Conservation (phyloP, 2,329 filamentous ascomycete genomes). For the Aspergillus sp. region DNA sequence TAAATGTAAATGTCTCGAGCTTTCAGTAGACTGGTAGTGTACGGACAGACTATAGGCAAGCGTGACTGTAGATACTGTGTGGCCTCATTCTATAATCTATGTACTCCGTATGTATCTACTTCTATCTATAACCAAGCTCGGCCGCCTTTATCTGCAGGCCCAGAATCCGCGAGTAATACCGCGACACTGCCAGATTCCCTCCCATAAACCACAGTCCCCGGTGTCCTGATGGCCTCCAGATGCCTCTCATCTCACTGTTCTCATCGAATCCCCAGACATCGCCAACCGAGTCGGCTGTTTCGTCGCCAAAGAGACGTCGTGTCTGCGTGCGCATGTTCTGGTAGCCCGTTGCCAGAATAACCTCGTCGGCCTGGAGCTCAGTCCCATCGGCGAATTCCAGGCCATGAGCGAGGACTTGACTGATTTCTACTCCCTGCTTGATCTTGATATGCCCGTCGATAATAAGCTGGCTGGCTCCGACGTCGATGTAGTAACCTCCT, state of each 20-base stretch:
- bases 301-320: constrained; percentile 62
- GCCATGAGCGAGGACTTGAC: constrained; percentile 50
- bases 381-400: constrained; percentile 57
- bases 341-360: constrained; percentile 60
- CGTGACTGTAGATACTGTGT: too few relatives aligned
- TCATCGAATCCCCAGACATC: constrained; percentile 65
- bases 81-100: too few relatives aligned
- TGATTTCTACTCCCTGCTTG: constrained; percentile 61
- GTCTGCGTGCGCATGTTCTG: constrained; percentile 68
- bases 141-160: constrained; percentile 52
- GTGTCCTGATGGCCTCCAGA: constrained; percentile 64
- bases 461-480: constrained; percentile 63
- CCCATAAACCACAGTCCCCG: constrained; percentile 68
- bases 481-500: constrained; percentile 70
- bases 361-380: constrained; percentile 62
- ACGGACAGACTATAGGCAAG: too few relatives aligned
- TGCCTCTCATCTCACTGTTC: constrained; percentile 55
- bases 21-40: too few relatives aligned
- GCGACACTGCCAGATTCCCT: constrained; percentile 62
- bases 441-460: constrained; percentile 64
- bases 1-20: background rate
- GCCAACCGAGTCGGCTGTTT: constrained; percentile 57
- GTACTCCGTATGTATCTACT: background rate
- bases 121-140: constrained; percentile 21
- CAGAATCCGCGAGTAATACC: constrained; percentile 59